These are phyloP conservation scores for Myriosclerotinia curreyana DNA, from an alignment of 2,329 filamentous ascomycete genomes.

Conservation along the genomic window DNA sequence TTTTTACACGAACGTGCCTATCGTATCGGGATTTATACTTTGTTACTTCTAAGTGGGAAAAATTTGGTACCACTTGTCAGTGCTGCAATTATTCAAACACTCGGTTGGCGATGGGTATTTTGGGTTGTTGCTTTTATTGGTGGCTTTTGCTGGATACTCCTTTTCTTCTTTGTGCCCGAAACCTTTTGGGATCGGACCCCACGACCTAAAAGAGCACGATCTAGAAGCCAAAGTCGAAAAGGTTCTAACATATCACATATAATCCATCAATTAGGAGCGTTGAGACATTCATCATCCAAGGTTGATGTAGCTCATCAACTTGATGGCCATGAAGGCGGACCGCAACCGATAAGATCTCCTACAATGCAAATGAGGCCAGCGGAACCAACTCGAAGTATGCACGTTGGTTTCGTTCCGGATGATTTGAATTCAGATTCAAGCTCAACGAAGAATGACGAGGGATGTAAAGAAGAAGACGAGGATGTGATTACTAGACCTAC, in stretches of 20 bases:
- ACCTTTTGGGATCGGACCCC: slow-evolving; percentile 93
- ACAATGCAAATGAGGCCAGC: neutral
- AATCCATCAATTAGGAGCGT: slow-evolving; percentile 22
- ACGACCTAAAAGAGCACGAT: slow-evolving; percentile 23
- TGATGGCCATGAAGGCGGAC: slow-evolving; percentile 4
- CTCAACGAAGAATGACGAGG: slow-evolving; percentile 10
- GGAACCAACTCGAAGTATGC: slow-evolving; percentile 38
- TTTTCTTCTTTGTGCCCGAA: slow-evolving; percentile 91
- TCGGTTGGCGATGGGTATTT: slow-evolving; percentile 89
- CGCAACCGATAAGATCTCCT: neutral
- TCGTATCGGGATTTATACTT: slow-evolving; percentile 87
- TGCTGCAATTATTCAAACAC: slow-evolving; percentile 73
- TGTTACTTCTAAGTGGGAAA: slow-evolving; percentile 85
- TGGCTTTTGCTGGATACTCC: slow-evolving; percentile 62
- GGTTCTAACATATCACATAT: slow-evolving; percentile 26
- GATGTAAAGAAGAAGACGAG: neutral
- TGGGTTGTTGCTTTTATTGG: slow-evolving; percentile 84
- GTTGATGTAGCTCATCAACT: slow-evolving; percentile 7
- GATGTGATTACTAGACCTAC: slow-evolving; percentile 8
- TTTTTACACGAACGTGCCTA: slow-evolving; percentile 93
- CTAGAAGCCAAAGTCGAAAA: slow-evolving; percentile 25
- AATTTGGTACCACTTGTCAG: slow-evolving; percentile 85
- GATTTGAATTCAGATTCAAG: slow-evolving; percentile 22
- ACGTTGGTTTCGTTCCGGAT: slow-evolving; percentile 55
- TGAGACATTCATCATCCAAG: slow-evolving; percentile 21